Evolutionary conservation across 768 basidiomycete species (phyloP).

Genomic region (Kwoniella pini): DNA sequence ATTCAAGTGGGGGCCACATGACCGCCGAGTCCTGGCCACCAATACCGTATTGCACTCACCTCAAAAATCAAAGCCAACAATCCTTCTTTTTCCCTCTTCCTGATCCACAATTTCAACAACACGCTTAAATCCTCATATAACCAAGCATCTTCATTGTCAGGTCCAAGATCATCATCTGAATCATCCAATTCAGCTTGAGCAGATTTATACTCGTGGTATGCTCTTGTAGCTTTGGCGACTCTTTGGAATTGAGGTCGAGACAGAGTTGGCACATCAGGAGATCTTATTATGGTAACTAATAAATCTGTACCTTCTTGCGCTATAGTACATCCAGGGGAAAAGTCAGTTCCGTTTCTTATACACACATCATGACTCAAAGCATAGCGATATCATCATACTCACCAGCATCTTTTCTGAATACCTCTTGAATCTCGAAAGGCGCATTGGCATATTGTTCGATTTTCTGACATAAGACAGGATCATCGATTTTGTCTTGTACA

Average conservation of each 20-base stretch:
- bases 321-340: slow-evolving; percentile 42
- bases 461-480: slow-evolving; percentile 84
- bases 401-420: slow-evolving; percentile 79
- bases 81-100: slow-evolving; percentile 83
- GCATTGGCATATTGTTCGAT: slow-evolving; percentile 82
- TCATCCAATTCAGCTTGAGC: slow-evolving; percentile 66
- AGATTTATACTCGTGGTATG: slow-evolving; percentile 72
- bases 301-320: slow-evolving; percentile 72
- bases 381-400: slow-evolving; percentile 36
- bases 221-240: slow-evolving; percentile 73
- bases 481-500: slow-evolving; percentile 85
- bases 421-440: slow-evolving; percentile 80
- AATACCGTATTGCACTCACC: slow-evolving; percentile 58
- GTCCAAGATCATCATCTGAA: slow-evolving; percentile 89
- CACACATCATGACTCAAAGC: too few species aligned
- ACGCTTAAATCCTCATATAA: slow-evolving; percentile 86
- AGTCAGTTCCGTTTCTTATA: too few species aligned
- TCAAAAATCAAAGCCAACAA: slow-evolving; percentile 92
- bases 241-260: slow-evolving; percentile 76
- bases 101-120: slow-evolving; percentile 73
- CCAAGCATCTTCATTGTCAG: slow-evolving; percentile 94
- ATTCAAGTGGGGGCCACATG: too few species aligned
- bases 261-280: slow-evolving; percentile 71
- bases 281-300: slow-evolving; percentile 75
- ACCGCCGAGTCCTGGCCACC: too few species aligned